These are phyloP conservation scores for Phascolomyces articulosus DNA, from an alignment of 371 early-diverging fungal genomes.

Conservation along the genomic window DNA sequence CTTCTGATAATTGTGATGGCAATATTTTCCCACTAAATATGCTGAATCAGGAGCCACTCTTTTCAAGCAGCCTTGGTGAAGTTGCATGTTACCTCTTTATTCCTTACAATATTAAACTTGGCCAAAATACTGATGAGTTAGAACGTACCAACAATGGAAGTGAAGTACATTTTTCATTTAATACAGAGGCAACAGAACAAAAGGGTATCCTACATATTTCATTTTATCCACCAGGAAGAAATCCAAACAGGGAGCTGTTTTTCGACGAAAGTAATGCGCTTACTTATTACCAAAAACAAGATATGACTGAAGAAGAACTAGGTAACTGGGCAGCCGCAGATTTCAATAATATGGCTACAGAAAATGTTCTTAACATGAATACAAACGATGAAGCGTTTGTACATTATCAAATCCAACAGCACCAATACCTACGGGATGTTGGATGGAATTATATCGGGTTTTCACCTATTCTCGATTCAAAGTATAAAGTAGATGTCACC, in stretches of 20 bases:
- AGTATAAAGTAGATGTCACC: slow-evolving; percentile 37
- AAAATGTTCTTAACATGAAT: slow-evolving; percentile 37
- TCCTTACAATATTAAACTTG: slow-evolving; percentile 24
- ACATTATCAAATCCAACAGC: slow-evolving; percentile 37
- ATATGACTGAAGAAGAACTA: slow-evolving; percentile 17
- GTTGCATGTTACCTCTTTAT: slow-evolving; percentile 46
- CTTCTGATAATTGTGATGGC: slow-evolving; percentile 32
- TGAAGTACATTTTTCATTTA: slow-evolving; percentile 40
- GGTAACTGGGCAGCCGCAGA: slow-evolving; percentile 39
- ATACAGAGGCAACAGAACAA: slow-evolving; percentile 33
- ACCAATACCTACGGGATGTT: slow-evolving; percentile 40
- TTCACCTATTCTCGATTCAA: slow-evolving; percentile 42
- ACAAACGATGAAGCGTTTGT: slow-evolving; percentile 43
- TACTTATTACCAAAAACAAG: slow-evolving; percentile 24
- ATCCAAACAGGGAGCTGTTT: slow-evolving; percentile 41
- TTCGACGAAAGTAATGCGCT: slow-evolving; percentile 23
- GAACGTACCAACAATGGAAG: slow-evolving; percentile 57
- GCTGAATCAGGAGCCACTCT: slow-evolving; percentile 37
- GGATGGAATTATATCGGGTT: slow-evolving; percentile 59
- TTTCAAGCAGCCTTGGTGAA: slow-evolving; percentile 38
- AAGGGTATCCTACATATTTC: slow-evolving; percentile 48
- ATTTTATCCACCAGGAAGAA: slow-evolving; percentile 42
- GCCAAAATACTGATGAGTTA: too few relatives aligned
- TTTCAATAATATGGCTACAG: slow-evolving; percentile 41
- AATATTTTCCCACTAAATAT: slow-evolving; percentile 36